phyloP scores from a whole-genome alignment of 805 yeast species.

The Blastobotrys peoriensis region DNA sequence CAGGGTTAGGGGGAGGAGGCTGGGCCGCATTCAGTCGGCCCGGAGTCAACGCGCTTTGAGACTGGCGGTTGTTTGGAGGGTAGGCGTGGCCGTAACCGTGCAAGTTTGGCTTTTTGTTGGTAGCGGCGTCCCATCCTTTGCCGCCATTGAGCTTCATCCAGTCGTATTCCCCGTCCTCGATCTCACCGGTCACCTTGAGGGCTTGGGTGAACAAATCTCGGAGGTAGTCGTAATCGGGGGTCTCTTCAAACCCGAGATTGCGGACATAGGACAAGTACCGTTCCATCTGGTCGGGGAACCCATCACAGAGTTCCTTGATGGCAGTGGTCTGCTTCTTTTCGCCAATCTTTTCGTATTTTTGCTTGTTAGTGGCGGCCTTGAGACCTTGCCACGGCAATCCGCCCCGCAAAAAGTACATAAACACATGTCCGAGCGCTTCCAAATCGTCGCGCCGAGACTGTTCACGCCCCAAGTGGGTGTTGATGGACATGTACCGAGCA shows the following conservation, averaged over 20 bases:
- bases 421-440: conserved; percentile 94
- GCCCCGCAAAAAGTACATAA: conserved; percentile 90
- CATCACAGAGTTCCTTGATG: conserved; percentile 77
- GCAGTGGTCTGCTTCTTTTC: conserved; percentile 90
- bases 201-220: conserved; percentile 73
- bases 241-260: conserved; percentile 83
- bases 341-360: conserved; percentile 95
- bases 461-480: conserved; percentile 95
- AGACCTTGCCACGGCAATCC: conserved; percentile 98
- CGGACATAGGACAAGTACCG: conserved; percentile 86
- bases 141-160: conserved; percentile 98
- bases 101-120: conserved; percentile 85
- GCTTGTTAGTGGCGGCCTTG: conserved; percentile 96
- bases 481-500: conserved; percentile 97
- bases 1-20: conserved; percentile 28
- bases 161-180: conserved; percentile 86
- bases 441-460: conserved; percentile 95
- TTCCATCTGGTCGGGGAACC: conserved; percentile 88
- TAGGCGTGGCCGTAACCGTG: conserved; percentile 97
- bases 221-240: conserved; percentile 89
- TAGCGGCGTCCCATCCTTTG: conserved; percentile 88
- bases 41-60: conserved; percentile 28
- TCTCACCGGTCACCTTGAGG: conserved; percentile 60
- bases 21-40: conserved; percentile 39
- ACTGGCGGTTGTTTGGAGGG: conserved; percentile 46